Base-by-base conservation (phyloP, 1,139 yeast species). In the Suhomyces guaymorum region DNA sequence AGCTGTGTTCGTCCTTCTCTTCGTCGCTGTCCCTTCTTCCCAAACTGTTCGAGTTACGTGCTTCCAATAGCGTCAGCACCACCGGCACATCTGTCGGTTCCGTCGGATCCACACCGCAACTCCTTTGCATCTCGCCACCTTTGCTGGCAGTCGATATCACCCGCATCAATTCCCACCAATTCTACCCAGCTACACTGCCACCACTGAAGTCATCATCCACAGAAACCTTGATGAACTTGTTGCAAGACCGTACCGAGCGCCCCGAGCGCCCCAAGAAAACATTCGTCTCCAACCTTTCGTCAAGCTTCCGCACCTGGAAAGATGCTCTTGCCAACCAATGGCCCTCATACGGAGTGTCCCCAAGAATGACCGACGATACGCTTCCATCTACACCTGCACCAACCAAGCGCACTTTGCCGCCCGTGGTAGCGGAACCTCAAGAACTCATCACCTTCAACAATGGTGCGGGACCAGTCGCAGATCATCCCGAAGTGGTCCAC, bases 361-460 rank as follows among this genome's bases (percentile, higher is more conserved):
- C 61, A 8, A 41, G 58, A 30, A 44, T 53, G 42, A 54, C 61
- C 12, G 59, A 57, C 39, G 63, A 57, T 27, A 46, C 42, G 9
- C 38, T 54, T 14, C 30, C 34, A 2, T 24, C 29, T 2, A 22
- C 28, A 4, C 22, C 30, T 10, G 6, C 16, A n/a, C 19, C 28
- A 3, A n/a, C n/a, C n/a, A n/a, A n/a, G n/a, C n/a, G n/a, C n/a
- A n/a, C n/a, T n/a, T n/a, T n/a, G n/a, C n/a, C n/a, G n/a, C n/a
- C n/a, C n/a, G n/a, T n/a, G n/a, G 18, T 22, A 15, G 5, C 14
- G 21, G 28, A 24, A 18, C 9, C 32, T 16, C 36, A 38, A 21
- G 45, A 41, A 24, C 28, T 41, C 15, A 37, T 38, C 15, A 39
- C 43, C 4, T 37, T 36, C 35, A 38, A 32, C n/a, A n/a, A n/a